Percentiles rank a stretch among this genome's conserved stretches.
These are phyloP conservation scores for Neofusicoccum parvum DNA, from an alignment of 2,329 filamentous ascomycete genomes.

Conservation along the genomic window DNA sequence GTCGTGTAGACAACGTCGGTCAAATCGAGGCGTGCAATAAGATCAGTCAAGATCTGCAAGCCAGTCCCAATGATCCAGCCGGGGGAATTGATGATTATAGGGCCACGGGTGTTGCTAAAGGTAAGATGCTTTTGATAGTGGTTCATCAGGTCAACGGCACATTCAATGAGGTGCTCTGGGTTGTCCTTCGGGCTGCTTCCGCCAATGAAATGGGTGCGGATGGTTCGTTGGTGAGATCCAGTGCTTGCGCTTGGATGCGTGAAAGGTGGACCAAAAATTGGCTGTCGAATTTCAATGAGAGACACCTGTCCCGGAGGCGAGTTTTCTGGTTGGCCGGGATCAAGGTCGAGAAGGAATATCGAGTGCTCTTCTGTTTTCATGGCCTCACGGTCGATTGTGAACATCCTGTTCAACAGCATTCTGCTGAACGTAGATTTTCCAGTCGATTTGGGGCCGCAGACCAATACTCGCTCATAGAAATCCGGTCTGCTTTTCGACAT, in stretches of 20 bases:
- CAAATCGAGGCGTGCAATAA: conserved; percentile 58
- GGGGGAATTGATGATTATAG: conserved; percentile 73
- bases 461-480: conserved; percentile 51
- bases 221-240: conserved; percentile 33
- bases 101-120: conserved; percentile 41
- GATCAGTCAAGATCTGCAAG: conserved; percentile 62
- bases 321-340: conserved; percentile 78
- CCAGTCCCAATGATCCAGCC: conserved; percentile 75
- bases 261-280: conserved; percentile 69
- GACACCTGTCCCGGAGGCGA: conserved; percentile 70
- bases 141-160: conserved; percentile 63
- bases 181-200: conserved; percentile 67
- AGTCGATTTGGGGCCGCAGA: conserved; percentile 71
- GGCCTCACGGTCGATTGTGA: conserved; percentile 50
- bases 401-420: conserved; percentile 65
- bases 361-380: conserved; percentile 31
- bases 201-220: conserved; percentile 66
- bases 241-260: conserved; percentile 53
- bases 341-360: conserved; percentile 70
- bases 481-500: conserved; percentile 30
- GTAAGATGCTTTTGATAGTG: conserved; percentile 55
- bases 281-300: conserved; percentile 61
- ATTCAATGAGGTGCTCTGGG: conserved; percentile 66
- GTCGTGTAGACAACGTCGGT: conserved; percentile 65
- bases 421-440: conserved; percentile 77